Evolutionary conservation across 2,329 filamentous ascomycete species (phyloP).

Genomic region (Alternaria tenuissima): DNA sequence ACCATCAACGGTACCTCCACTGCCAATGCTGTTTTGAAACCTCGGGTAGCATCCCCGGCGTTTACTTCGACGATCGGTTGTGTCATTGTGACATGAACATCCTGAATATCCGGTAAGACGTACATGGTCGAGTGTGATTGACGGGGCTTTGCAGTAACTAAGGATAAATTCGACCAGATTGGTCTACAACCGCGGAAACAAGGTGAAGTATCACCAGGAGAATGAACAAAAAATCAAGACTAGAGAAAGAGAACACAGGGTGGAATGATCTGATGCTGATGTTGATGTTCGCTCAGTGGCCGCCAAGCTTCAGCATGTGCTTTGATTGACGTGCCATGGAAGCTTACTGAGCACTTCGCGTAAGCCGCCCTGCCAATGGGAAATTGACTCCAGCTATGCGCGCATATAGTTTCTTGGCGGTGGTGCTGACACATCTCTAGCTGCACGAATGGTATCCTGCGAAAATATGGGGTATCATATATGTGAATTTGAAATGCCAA

Average conservation of each 20-base stretch:
- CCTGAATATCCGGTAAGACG: not conserved
- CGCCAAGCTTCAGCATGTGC: slow-evolving; percentile 18
- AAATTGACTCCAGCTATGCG: not conserved
- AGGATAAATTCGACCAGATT: not conserved
- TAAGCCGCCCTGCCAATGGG: slow-evolving; percentile 17
- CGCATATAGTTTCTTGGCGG: slow-evolving; percentile 6
- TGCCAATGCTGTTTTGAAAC: slow-evolving; percentile 26
- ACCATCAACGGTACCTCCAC: slow-evolving; percentile 40
- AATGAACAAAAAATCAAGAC: slow-evolving; percentile 6
- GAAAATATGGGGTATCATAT: not conserved
- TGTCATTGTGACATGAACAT: slow-evolving; percentile 2
- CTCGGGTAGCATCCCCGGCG: slow-evolving; percentile 12
- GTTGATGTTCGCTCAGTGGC: slow-evolving; percentile 3
- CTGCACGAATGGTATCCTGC: not conserved
- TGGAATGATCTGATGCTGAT: slow-evolving; percentile 20
- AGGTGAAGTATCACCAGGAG: slow-evolving; percentile 7
- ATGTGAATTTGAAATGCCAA: slow-evolving; percentile 4
- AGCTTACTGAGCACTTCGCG: slow-evolving; percentile 29
- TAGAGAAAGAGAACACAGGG: not conserved
- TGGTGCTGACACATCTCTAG: slow-evolving; percentile 14
- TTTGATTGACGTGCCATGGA: slow-evolving; percentile 22
- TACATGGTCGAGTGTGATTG: slow-evolving; percentile 9
- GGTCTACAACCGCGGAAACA: slow-evolving; percentile 2
- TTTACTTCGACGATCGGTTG: slow-evolving; percentile 10
- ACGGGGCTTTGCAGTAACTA: not conserved